Conservation (phyloP, 106 monocot genomes). For the Dendrobium nobile region DNA sequence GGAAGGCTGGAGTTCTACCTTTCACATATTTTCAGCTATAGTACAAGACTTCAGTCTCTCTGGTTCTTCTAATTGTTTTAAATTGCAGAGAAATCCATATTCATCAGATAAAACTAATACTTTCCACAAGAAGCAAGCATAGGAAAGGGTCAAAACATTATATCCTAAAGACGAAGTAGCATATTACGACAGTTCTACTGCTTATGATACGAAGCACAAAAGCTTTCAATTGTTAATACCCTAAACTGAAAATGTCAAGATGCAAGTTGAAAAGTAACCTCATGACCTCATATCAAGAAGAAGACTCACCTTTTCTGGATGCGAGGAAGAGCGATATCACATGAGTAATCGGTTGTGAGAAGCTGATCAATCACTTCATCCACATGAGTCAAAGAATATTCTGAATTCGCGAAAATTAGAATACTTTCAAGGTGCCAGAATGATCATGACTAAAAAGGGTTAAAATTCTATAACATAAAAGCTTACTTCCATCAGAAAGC, state of each 20-base stretch:
- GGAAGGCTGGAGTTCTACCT: background rate
- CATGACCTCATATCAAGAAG: background rate
- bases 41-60: background rate
- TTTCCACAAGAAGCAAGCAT: background rate
- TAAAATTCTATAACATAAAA: background rate
- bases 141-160: background rate
- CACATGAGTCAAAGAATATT: slow-evolving; percentile 67
- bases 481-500: slow-evolving; percentile 61
- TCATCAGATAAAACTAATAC: no score
- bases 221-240: background rate
- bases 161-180: background rate
- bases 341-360: slow-evolving; percentile 78
- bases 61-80: background rate
- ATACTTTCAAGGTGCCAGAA: background rate
- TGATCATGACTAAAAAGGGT: background rate
- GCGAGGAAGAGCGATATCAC: slow-evolving; percentile 82
- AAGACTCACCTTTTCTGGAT: slow-evolving; percentile 65
- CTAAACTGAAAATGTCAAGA: background rate
- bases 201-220: background rate
- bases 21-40: background rate
- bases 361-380: slow-evolving; percentile 93
- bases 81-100: background rate
- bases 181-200: background rate
- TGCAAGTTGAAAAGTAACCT: background rate
- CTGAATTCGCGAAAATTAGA: slow-evolving; percentile 18